Evolutionary conservation across 2,329 filamentous ascomycete species (phyloP).

Genomic region (Penicillium sp.): DNA sequence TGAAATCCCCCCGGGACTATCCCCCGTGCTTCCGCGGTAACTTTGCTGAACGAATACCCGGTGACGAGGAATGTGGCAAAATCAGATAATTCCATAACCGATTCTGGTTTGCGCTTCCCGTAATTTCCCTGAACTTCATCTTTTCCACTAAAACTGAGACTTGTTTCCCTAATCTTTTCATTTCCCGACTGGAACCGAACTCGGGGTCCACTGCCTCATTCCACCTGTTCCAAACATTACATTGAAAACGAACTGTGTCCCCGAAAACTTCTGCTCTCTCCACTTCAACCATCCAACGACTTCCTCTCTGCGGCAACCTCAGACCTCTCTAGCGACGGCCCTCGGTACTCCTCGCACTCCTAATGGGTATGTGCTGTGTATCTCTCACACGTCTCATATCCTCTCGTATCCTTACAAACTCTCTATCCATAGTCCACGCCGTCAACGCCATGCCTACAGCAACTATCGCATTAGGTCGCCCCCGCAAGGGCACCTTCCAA

Average conservation of each 20-base stretch:
- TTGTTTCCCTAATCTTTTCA: background rate
- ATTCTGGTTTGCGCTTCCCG: slow-evolving; percentile 5
- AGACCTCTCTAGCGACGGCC: background rate
- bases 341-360: background rate
- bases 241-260: background rate
- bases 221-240: background rate
- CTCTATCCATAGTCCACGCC: slow-evolving; percentile 29
- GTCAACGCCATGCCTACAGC: slow-evolving; percentile 28
- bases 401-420: background rate
- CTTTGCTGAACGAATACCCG: background rate
- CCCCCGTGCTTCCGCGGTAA: background rate
- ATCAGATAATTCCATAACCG: slow-evolving; percentile 16
- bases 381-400: background rate
- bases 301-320: background rate
- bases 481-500: slow-evolving; percentile 26
- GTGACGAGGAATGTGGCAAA: slow-evolving; percentile 17
- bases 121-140: slow-evolving; percentile 7
- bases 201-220: slow-evolving; percentile 5
- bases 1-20: slow-evolving; percentile 1
- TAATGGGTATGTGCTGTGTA: slow-evolving; percentile 3
- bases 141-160: background rate
- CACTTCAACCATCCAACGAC: background rate
- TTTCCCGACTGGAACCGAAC: background rate
- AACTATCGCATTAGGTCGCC: slow-evolving; percentile 22
- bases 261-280: background rate